Conservation (phyloP, 78 protist species). For the Dictyostelium firmibasis region DNA sequence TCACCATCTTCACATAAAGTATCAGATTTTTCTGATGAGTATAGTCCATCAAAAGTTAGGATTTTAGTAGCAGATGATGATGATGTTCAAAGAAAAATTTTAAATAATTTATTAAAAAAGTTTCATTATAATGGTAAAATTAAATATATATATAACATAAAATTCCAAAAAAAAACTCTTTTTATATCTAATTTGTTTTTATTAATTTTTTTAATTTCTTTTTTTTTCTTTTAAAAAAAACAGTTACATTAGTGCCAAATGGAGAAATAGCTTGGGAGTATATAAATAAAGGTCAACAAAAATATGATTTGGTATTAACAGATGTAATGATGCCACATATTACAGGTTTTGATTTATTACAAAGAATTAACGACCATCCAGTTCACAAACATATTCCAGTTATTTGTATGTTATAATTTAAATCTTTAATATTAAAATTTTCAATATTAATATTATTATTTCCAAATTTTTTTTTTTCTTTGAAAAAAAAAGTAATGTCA, state of each 20-base stretch:
- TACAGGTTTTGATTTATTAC: slow-evolving; percentile 51
- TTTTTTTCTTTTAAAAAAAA: background rate
- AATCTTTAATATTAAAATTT: background rate
- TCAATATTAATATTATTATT: background rate
- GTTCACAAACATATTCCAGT: slow-evolving; percentile 52
- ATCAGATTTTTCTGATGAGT: background rate
- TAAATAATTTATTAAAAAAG: slow-evolving; percentile 25
- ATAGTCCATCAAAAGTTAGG: slow-evolving; percentile 11
- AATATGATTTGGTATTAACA: slow-evolving; percentile 71
- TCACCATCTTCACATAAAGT: background rate
- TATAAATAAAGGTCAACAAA: slow-evolving; percentile 30
- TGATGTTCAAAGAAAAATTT: slow-evolving; percentile 33
- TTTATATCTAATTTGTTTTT: background rate
- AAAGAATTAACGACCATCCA: slow-evolving; percentile 52
- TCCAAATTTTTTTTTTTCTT: background rate
- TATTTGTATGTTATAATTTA: slow-evolving; percentile 25
- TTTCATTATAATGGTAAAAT: slow-evolving; percentile 34
- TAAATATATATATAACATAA: too few relatives aligned
- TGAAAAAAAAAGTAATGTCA: slow-evolving; percentile 47
- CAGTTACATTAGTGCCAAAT: slow-evolving; percentile 50
- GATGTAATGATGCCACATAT: slow-evolving; percentile 78
- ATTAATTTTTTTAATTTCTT: background rate
- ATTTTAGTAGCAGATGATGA: slow-evolving; percentile 49
- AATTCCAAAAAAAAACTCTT: too few relatives aligned
- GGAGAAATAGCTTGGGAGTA: slow-evolving; percentile 74